Percentiles rank a stretch among this genome's conserved stretches.
phyloP scores from a whole-genome alignment of 345 rosid genomes.

The Citrus trifoliata region DNA sequence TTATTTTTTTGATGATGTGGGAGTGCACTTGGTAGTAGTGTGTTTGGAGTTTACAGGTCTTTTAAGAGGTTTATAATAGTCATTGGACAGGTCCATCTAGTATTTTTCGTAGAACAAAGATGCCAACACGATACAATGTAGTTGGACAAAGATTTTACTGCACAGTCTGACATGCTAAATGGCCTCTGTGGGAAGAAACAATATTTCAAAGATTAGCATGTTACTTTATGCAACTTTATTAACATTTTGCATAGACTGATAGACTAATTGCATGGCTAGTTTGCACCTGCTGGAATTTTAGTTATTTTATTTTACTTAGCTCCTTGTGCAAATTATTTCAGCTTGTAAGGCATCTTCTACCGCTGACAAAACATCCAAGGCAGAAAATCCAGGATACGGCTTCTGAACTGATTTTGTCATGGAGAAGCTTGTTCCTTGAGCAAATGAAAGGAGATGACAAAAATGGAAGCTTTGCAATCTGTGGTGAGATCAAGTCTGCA shows the following conservation, averaged over 20 bases:
- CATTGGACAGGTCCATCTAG: too few species aligned
- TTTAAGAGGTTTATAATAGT: too few species aligned
- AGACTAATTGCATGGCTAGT: too few species aligned
- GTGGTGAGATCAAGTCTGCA: background rate
- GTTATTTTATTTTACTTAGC: background rate
- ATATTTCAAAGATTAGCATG: background rate
- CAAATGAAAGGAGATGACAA: slow-evolving; percentile 30
- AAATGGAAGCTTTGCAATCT: slow-evolving; percentile 10
- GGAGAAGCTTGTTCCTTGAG: slow-evolving; percentile 45
- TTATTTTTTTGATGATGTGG: too few species aligned
- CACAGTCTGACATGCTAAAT: background rate
- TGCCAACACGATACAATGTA: too few species aligned
- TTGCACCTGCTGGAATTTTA: background rate
- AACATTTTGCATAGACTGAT: background rate
- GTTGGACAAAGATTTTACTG: too few species aligned
- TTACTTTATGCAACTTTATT: background rate
- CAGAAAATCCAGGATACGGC: slow-evolving; percentile 34
- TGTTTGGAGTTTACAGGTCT: too few species aligned
- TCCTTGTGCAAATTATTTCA: background rate
- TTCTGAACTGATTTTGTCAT: slow-evolving; percentile 31
- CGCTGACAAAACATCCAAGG: slow-evolving; percentile 49
- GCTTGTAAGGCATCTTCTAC: slow-evolving; percentile 46
- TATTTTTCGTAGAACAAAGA: too few species aligned
- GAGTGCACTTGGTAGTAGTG: too few species aligned
- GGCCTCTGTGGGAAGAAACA: background rate